Percentiles rank a stretch among this genome's conserved stretches.
Conservation (phyloP, 495 filamentous ascomycete species). For the Talaromyces thailandensis region DNA sequence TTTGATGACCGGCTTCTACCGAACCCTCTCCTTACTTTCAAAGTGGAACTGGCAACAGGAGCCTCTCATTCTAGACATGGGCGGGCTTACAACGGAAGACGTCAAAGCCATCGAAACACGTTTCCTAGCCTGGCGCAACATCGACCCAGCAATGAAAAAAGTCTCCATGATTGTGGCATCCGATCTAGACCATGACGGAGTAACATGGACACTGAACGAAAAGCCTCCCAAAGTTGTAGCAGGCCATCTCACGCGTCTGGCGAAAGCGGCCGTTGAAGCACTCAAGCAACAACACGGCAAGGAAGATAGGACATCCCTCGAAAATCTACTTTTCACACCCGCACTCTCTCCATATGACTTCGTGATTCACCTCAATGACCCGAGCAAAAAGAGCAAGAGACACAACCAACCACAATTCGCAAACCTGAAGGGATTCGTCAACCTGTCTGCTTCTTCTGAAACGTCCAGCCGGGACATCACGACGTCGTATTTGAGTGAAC, state of each 20-base stretch:
- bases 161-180: conserved; percentile 76
- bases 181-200: conserved; percentile 64
- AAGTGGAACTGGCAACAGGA: conserved; percentile 87
- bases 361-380: conserved; percentile 60
- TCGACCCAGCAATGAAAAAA: conserved; percentile 81
- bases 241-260: conserved; percentile 69
- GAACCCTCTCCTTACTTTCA: conserved; percentile 66
- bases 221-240: conserved; percentile 75
- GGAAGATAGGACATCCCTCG: conserved; percentile 32
- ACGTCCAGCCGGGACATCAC: conserved; percentile 18
- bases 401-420: conserved; percentile 23
- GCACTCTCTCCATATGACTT: conserved; percentile 75
- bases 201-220: conserved; percentile 65
- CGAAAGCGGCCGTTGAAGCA: conserved; percentile 57
- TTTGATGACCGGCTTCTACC: conserved; percentile 70
- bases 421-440: conserved; percentile 18
- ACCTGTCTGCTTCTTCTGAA: conserved; percentile 14
- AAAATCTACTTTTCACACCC: conserved; percentile 61
- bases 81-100: conserved; percentile 38
- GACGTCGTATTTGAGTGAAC: conserved; percentile 44
- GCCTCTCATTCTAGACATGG: conserved; percentile 69
- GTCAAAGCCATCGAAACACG: conserved; percentile 56
- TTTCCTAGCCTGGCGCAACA: conserved; percentile 67
- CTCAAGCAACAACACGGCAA: conserved; percentile 39
- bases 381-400: conserved; percentile 50